phyloP scores from a whole-genome alignment of 345 rosid genomes.

The Eucalyptus grandis region DNA sequence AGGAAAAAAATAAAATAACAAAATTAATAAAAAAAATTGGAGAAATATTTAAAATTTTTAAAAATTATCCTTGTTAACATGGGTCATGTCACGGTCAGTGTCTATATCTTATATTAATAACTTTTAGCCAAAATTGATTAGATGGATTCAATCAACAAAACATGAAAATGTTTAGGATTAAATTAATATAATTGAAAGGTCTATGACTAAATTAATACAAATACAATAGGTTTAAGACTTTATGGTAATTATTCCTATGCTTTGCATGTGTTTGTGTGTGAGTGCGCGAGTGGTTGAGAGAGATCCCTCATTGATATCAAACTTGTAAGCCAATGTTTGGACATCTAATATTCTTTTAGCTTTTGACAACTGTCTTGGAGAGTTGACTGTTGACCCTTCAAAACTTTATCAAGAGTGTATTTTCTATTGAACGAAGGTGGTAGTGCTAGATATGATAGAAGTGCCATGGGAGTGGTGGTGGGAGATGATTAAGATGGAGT shows the following conservation, averaged over 20 bases:
- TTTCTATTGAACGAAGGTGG: neutral
- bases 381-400: neutral
- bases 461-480: neutral
- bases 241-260: neutral
- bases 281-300: neutral
- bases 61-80: rapidly evolving
- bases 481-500: neutral
- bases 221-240: rapidly evolving
- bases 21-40: too few species aligned
- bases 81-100: too few species aligned
- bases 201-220: neutral
- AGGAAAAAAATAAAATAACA: too few species aligned
- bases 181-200: neutral
- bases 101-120: rapidly evolving
- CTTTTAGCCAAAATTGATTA: rapidly evolving
- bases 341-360: neutral
- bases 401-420: neutral
- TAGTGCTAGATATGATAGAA: neutral
- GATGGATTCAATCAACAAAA: neutral
- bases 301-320: neutral
- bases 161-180: neutral
- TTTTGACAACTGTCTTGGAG: neutral
- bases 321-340: neutral
- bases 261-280: neutral
- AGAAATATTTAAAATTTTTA: too few species aligned